A percentile compares a stretch with the other conserved stretches of the same genome.
Conservation (phyloP, 169 alveolate genomes). For the Eimeria acervulina region DNA sequence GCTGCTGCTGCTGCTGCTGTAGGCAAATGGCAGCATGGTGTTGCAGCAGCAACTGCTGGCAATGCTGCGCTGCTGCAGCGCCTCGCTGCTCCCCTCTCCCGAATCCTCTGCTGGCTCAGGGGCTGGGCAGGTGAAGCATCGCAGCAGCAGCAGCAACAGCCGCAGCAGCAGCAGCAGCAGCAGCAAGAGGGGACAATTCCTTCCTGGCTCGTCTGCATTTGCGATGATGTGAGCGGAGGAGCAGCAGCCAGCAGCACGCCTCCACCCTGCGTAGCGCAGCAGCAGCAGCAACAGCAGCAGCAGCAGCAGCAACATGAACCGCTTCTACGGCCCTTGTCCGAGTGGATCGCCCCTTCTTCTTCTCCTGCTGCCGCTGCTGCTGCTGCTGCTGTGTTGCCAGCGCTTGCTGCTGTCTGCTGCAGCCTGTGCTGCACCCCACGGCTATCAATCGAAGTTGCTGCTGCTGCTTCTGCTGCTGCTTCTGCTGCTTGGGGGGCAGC, state of each 20-base stretch:
- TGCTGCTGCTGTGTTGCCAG: constrained; percentile 65
- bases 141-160: constrained; percentile 47
- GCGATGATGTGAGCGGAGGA: constrained; percentile 11
- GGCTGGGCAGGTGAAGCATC: constrained; percentile 46
- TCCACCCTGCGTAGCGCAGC: neutral
- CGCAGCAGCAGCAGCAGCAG: neutral
- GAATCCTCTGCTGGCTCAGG: constrained; percentile 17
- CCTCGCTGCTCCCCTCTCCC: constrained; percentile 11
- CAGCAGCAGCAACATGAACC: constrained; percentile 51
- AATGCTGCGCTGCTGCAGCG: constrained; percentile 61
- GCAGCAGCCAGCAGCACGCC: constrained; percentile 41
- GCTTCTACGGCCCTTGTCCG: constrained; percentile 10
- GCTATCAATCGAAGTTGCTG: neutral
- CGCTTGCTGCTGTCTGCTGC: constrained; percentile 58
- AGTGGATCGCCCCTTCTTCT: constrained; percentile 11
- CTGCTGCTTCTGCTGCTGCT: neutral
- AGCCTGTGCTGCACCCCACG: constrained; percentile 54
- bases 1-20: constrained; percentile 5
- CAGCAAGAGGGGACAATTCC: constrained; percentile 21
- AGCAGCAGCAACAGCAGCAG: constrained; percentile 27
- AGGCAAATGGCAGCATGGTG: neutral
- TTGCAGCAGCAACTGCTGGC: constrained; percentile 45
- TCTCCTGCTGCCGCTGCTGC: constrained; percentile 60
- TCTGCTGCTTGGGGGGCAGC: neutral
- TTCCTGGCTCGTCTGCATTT: neutral